Evolutionary conservation across 805 yeast genomes (phyloP).

Genomic region (Candida pini): DNA sequence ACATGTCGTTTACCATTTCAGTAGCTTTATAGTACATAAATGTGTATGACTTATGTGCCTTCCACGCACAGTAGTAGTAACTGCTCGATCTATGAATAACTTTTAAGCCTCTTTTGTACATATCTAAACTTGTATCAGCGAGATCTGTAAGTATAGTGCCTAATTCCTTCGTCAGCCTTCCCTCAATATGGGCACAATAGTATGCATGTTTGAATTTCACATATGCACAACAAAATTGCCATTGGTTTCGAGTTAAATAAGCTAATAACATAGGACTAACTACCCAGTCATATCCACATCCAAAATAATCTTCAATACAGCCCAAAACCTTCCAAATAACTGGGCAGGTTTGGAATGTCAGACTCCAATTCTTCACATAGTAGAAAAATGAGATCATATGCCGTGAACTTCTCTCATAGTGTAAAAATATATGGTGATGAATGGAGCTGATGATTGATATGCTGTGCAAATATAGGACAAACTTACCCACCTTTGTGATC

Average conservation of each 20-base stretch:
- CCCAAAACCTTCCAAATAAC: constrained; percentile 27
- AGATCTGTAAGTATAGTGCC: constrained; percentile 1
- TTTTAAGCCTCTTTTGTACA: constrained; percentile 1
- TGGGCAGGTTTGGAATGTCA: constrained; percentile 29
- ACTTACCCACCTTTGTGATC: constrained; percentile 15
- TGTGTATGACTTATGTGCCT: constrained; percentile 12
- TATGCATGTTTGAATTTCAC: constrained; percentile 11
- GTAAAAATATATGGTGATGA: constrained; percentile 32
- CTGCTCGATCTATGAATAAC: constrained; percentile 8
- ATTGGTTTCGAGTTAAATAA: constrained; percentile 8
- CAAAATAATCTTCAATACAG: constrained; percentile 34
- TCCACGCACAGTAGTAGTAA: constrained; percentile 22
- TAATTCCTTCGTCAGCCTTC: constrained; percentile 5
- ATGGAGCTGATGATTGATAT: constrained; percentile 24
- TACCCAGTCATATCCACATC: constrained; percentile 34
- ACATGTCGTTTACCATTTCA: constrained; percentile 1
- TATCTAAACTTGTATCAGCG: background rate
- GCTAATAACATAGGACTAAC: constrained; percentile 33
- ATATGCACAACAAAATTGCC: constrained; percentile 2
- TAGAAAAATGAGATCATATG: constrained; percentile 30
- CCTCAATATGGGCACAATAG: constrained; percentile 8
- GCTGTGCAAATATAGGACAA: constrained; percentile 14
- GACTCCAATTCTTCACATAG: constrained; percentile 26
- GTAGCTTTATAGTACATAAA: constrained; percentile 7
- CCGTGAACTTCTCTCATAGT: constrained; percentile 31